phyloP scores from a whole-genome alignment of 2,329 filamentous ascomycete genomes.

The Aspergillus transmontanensis region DNA sequence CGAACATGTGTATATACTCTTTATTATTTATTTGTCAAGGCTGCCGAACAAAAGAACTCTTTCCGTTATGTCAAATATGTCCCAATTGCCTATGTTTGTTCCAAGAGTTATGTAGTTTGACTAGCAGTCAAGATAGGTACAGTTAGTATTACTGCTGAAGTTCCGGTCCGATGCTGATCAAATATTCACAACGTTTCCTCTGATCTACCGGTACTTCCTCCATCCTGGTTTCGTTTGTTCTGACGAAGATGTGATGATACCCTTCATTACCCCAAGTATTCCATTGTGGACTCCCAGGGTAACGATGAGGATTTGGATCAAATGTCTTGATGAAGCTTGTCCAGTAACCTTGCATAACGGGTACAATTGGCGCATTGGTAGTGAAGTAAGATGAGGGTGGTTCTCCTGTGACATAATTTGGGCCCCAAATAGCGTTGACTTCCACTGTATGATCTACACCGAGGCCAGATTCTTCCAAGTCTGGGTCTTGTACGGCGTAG shows the following conservation, averaged over 20 bases:
- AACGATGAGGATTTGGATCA: constrained; percentile 64
- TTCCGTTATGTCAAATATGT: neutral
- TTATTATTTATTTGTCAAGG: neutral
- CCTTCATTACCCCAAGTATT: constrained; percentile 42
- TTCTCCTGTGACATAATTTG: constrained; percentile 34
- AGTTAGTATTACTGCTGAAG: constrained; percentile 47
- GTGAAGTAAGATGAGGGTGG: constrained; percentile 60
- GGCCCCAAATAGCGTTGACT: too few species aligned
- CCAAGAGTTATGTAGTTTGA: neutral
- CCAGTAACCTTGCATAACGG: constrained; percentile 71
- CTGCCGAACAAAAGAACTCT: neutral
- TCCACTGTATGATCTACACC: constrained; percentile 67
- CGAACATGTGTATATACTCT: constrained; percentile 2
- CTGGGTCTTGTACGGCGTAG: constrained; percentile 59
- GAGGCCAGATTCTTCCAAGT: constrained; percentile 54
- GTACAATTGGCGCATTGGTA: constrained; percentile 61
- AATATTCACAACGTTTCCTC: constrained; percentile 51
- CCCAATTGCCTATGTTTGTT: neutral
- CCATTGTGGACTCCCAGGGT: constrained; percentile 55
- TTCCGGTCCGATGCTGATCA: constrained; percentile 51
- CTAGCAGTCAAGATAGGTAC: too few species aligned
- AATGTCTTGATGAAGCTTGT: constrained; percentile 69
- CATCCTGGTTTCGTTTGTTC: constrained; percentile 51
- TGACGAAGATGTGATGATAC: constrained; percentile 45
- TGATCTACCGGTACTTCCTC: constrained; percentile 46